These are phyloP conservation scores for Macroventuria anomochaeta DNA, from an alignment of 2,329 filamentous ascomycete species.

Conservation along the genomic window DNA sequence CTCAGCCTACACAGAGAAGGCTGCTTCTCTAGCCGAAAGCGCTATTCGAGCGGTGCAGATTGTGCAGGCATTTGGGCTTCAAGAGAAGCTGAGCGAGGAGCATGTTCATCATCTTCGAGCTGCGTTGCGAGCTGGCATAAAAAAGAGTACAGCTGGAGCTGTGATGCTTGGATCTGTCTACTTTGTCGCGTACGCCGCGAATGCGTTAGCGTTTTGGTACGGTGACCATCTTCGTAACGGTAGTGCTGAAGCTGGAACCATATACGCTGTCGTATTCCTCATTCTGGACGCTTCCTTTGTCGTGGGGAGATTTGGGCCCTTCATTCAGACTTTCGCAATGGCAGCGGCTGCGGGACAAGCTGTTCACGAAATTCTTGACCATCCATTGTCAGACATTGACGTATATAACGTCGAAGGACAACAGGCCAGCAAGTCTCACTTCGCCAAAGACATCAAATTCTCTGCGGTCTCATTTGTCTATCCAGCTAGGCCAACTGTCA, in stretches of 20 bases:
- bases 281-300: conserved; percentile 70
- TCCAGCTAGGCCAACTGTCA: conserved; percentile 51
- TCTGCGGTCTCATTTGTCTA: conserved; percentile 53
- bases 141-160: conserved; percentile 51
- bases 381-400: conserved; percentile 48
- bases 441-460: conserved; percentile 44
- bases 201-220: conserved; percentile 56
- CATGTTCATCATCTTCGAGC: conserved; percentile 46
- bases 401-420: conserved; percentile 44
- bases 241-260: conserved; percentile 55
- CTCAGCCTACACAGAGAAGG: conserved; percentile 50
- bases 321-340: conserved; percentile 62
- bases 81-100: conserved; percentile 48
- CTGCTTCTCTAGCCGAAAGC: conserved; percentile 54
- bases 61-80: conserved; percentile 57
- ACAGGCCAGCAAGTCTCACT: conserved; percentile 23
- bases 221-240: conserved; percentile 42
- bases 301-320: conserved; percentile 67
- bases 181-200: conserved; percentile 55
- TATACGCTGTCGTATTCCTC: conserved; percentile 70
- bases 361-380: conserved; percentile 54
- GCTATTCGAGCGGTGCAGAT: conserved; percentile 56
- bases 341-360: conserved; percentile 60
- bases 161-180: conserved; percentile 53
- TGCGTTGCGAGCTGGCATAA: conserved; percentile 48